Percentiles rank a stretch among this genome's conserved stretches.
phyloP scores from a whole-genome alignment of 2,329 filamentous ascomycete species.

The Corinectria fuckeliana region DNA sequence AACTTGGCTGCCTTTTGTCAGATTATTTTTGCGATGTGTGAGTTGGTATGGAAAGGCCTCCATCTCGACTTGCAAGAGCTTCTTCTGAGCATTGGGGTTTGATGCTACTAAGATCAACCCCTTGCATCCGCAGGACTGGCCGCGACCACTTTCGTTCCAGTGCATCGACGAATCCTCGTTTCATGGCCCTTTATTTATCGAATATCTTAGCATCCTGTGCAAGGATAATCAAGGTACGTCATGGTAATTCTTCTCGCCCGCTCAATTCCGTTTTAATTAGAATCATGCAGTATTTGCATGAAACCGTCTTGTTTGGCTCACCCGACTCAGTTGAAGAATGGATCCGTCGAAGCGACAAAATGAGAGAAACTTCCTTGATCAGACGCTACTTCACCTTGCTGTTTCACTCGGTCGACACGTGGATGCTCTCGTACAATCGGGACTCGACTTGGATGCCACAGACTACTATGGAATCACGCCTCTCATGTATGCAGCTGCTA shows the following conservation, averaged over 20 bases:
- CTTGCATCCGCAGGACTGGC: not conserved
- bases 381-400: conserved; percentile 4
- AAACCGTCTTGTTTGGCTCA: not conserved
- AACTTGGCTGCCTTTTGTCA: too few species aligned
- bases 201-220: not conserved
- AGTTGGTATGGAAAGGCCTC: rapidly evolving
- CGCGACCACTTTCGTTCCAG: not conserved
- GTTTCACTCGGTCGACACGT: not conserved
- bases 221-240: not conserved
- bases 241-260: not conserved
- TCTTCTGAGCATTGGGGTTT: not conserved
- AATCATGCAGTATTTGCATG: not conserved
- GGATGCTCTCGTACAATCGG: not conserved
- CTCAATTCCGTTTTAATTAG: too few species aligned
- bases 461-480: not conserved
- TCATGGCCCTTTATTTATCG: not conserved
- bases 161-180: not conserved
- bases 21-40: not conserved
- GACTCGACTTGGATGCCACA: not conserved
- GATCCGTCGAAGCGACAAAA: not conserved
- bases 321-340: not conserved
- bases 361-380: not conserved
- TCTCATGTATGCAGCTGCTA: conserved; percentile 11
- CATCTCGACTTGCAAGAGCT: not conserved
- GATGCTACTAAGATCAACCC: not conserved